These are phyloP conservation scores for Yamadazyma diddensiae DNA, from an alignment of 1,139 yeast species.

Conservation along the genomic window DNA sequence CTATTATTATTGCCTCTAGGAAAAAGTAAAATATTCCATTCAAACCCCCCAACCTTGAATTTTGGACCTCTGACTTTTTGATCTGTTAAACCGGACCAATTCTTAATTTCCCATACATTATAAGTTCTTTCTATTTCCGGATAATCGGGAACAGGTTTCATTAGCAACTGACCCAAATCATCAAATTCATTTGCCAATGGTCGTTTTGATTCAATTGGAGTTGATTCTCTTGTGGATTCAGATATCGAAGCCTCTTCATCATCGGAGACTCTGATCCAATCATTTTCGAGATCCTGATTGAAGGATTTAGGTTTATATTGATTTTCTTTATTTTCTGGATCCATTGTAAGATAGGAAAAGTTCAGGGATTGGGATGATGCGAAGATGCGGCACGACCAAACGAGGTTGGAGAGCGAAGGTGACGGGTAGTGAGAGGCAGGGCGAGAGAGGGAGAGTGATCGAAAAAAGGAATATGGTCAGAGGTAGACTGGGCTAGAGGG, in stretches of 20 bases:
- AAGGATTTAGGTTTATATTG: no score
- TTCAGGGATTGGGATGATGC: no score
- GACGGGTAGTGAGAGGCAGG: no score
- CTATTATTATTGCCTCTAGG: conserved; percentile 67
- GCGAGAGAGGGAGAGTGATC: no score
- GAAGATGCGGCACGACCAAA: no score
- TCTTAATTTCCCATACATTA: conserved; percentile 73
- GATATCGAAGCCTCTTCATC: no score
- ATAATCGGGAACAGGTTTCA: conserved; percentile 45
- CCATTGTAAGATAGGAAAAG: no score
- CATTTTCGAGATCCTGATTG: no score
- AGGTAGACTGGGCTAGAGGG: no score
- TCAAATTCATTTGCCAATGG: conserved; percentile 34
- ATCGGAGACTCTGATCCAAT: no score
- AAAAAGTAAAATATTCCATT: conserved; percentile 74
- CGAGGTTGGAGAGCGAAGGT: no score
- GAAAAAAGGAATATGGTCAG: no score
- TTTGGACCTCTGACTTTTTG: conserved; percentile 51
- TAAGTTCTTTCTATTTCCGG: conserved; percentile 39
- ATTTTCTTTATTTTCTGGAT: background rate
- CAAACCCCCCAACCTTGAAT: conserved; percentile 64
- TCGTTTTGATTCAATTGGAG: background rate
- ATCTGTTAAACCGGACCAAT: conserved; percentile 55
- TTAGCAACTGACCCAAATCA: conserved; percentile 26
- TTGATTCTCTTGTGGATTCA: background rate